A percentile compares a stretch with the other conserved stretches of the same genome.
phyloP scores from a whole-genome alignment of 768 basidiomycete species.

The Infundibulicybe gibba region DNA sequence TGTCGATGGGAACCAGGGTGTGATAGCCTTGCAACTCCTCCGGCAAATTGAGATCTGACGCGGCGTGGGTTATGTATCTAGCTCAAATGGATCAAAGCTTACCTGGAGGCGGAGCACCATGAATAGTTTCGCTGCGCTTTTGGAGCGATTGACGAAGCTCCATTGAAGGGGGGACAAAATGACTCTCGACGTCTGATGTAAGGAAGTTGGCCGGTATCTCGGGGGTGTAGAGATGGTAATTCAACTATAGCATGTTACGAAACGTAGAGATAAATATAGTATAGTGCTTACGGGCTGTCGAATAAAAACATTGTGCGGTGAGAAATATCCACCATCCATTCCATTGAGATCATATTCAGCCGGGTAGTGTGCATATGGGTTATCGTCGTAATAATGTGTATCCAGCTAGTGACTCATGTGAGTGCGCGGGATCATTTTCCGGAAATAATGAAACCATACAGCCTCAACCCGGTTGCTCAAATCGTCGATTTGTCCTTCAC shows the following conservation, averaged over 20 bases:
- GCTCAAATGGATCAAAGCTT: not conserved
- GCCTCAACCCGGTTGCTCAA: slow-evolving; percentile 30
- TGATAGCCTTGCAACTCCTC: slow-evolving; percentile 92
- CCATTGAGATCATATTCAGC: slow-evolving; percentile 33
- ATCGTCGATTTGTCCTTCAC: slow-evolving; percentile 11
- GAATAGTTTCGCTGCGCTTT: slow-evolving; percentile 64
- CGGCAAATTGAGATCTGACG: slow-evolving; percentile 58
- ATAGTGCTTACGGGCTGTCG: slow-evolving; percentile 65
- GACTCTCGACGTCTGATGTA: slow-evolving; percentile 40
- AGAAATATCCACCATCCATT: slow-evolving; percentile 37
- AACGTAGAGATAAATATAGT: slow-evolving; percentile 1
- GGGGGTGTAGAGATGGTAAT: slow-evolving; percentile 90
- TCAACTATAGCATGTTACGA: slow-evolving; percentile 48
- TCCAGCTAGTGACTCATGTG: slow-evolving; percentile 18
- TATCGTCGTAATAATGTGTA: slow-evolving; percentile 22
- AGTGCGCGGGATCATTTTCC: too few relatives aligned
- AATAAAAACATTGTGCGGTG: slow-evolving; percentile 37
- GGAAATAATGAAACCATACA: slow-evolving; percentile 7
- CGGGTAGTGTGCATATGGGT: slow-evolving; percentile 23
- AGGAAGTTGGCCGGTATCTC: slow-evolving; percentile 55
- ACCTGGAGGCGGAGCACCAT: slow-evolving; percentile 40
- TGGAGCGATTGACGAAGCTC: slow-evolving; percentile 42
- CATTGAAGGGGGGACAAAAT: slow-evolving; percentile 63
- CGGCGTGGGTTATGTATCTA: slow-evolving; percentile 21
- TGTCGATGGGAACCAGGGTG: slow-evolving; percentile 77